Evolutionary conservation across 1,284 basidiomycete genomes (phyloP).

Genomic region (Boletellus sp.): DNA sequence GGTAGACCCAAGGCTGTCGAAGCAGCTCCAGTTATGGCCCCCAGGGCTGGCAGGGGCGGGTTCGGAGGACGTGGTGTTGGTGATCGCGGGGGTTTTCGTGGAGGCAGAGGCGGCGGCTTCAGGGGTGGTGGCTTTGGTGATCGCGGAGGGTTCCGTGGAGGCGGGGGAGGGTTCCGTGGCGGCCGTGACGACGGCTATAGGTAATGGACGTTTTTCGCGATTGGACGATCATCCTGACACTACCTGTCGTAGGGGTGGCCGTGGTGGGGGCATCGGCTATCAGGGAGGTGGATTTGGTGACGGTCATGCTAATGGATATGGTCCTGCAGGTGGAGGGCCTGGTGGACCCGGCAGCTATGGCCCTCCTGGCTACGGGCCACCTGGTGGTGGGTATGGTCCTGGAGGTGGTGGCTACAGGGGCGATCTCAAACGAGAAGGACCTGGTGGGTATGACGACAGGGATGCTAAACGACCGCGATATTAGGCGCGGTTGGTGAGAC

Average conservation of each 20-base stretch:
- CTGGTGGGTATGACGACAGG: slow-evolving; percentile 75
- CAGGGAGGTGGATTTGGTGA: slow-evolving; percentile 61
- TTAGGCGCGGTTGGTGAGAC: slow-evolving; percentile 46
- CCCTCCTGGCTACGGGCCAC: slow-evolving; percentile 34
- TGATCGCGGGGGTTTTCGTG: slow-evolving; percentile 43
- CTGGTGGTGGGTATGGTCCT: slow-evolving; percentile 37
- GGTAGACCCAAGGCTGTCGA: slow-evolving; percentile 87
- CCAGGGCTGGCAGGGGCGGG: slow-evolving; percentile 38
- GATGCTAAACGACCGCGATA: slow-evolving; percentile 79
- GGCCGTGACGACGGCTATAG: slow-evolving; percentile 52
- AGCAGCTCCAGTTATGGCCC: slow-evolving; percentile 37
- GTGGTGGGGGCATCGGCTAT: slow-evolving; percentile 71
- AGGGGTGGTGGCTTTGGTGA: slow-evolving; percentile 38
- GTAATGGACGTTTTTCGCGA: slow-evolving; percentile 32
- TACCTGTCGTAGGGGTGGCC: slow-evolving; percentile 55
- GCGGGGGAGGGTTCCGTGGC: slow-evolving; percentile 37
- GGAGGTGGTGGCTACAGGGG: slow-evolving; percentile 53
- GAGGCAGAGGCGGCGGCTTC: slow-evolving; percentile 40
- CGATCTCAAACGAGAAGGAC: slow-evolving; percentile 64
- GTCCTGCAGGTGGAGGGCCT: slow-evolving; percentile 42
- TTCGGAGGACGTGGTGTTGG: slow-evolving; percentile 43
- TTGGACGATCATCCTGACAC: slow-evolving; percentile 20
- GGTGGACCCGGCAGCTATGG: slow-evolving; percentile 51
- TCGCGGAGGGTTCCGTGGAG: slow-evolving; percentile 36
- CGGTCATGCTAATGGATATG: slow-evolving; percentile 52